These are phyloP conservation scores for Aquilaria agallochum DNA, from an alignment of 441 rosid genomes.

Conservation along the genomic window DNA sequence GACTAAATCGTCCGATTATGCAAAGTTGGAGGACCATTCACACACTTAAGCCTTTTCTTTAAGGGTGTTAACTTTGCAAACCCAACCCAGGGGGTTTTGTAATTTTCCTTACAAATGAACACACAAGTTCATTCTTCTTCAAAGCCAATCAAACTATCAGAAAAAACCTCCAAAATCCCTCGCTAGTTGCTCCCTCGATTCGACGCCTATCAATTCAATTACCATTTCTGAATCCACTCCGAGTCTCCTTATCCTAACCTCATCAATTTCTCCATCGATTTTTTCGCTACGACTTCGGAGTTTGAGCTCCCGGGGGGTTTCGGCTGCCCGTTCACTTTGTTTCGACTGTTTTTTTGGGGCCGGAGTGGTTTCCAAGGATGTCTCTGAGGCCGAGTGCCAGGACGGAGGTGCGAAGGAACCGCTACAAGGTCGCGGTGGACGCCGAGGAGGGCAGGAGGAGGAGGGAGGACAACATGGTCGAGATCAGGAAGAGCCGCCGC, in stretches of 20 bases:
- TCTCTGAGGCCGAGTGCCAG: slow-evolving; percentile 80
- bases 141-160: neutral
- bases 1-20: too few relatives aligned
- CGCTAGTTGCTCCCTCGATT: neutral
- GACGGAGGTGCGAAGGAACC: slow-evolving; percentile 73
- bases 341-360: neutral
- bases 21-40: too few relatives aligned
- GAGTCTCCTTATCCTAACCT: too few relatives aligned
- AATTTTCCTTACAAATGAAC: neutral
- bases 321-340: neutral
- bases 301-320: neutral
- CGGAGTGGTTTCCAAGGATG: slow-evolving; percentile 32
- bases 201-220: too few relatives aligned
- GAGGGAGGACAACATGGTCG: slow-evolving; percentile 93
- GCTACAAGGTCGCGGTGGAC: slow-evolving; percentile 88
- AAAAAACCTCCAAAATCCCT: neutral
- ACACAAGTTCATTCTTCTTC: neutral
- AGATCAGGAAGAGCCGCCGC: slow-evolving; percentile 86
- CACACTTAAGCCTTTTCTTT: too few relatives aligned
- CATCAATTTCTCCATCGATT: too few relatives aligned
- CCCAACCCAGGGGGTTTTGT: neutral
- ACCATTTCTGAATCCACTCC: too few relatives aligned
- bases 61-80: too few relatives aligned
- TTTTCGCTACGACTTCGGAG: neutral
- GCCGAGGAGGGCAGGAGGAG: slow-evolving; percentile 90